phyloP scores from a whole-genome alignment of 306 rosid species.

The Pyrus betulifolia region DNA sequence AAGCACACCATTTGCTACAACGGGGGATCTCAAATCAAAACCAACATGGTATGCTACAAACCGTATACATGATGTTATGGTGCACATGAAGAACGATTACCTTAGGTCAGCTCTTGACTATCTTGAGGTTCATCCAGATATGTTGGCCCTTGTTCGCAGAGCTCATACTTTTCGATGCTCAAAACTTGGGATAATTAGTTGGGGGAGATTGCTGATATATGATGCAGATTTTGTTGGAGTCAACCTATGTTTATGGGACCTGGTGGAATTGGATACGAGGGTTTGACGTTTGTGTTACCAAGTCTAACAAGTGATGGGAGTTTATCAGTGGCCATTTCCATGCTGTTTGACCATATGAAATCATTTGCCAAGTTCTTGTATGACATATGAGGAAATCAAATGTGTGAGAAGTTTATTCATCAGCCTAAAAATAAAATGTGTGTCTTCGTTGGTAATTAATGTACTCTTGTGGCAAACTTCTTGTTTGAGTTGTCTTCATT shows the following conservation, averaged over 20 bases:
- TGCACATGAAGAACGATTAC: conserved; percentile 47
- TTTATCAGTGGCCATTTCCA: background rate
- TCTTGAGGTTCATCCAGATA: conserved; percentile 53
- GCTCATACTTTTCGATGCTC: conserved; percentile 53
- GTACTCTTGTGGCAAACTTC: too few relatives aligned
- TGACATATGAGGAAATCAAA: background rate
- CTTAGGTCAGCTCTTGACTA: conserved; percentile 57
- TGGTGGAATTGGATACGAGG: conserved; percentile 57
- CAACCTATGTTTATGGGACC: conserved; percentile 81
- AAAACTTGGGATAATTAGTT: conserved; percentile 62
- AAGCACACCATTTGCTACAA: conserved; percentile 42
- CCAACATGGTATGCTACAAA: conserved; percentile 66
- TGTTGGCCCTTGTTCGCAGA: conserved; percentile 50
- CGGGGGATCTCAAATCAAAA: conserved; percentile 52
- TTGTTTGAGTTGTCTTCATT: too few relatives aligned
- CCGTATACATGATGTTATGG: conserved; percentile 45
- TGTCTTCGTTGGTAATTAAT: too few relatives aligned
- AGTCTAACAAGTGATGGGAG: conserved; percentile 49
- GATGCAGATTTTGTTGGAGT: conserved; percentile 81
- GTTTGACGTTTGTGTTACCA: conserved; percentile 53
- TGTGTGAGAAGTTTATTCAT: background rate
- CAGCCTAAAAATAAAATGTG: too few relatives aligned
- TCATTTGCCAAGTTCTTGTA: background rate
- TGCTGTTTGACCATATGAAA: background rate
- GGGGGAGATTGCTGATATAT: conserved; percentile 60